Evolutionary conservation across 305 asterid genomes (phyloP).

Genomic region (Fraxinus baroniana): DNA sequence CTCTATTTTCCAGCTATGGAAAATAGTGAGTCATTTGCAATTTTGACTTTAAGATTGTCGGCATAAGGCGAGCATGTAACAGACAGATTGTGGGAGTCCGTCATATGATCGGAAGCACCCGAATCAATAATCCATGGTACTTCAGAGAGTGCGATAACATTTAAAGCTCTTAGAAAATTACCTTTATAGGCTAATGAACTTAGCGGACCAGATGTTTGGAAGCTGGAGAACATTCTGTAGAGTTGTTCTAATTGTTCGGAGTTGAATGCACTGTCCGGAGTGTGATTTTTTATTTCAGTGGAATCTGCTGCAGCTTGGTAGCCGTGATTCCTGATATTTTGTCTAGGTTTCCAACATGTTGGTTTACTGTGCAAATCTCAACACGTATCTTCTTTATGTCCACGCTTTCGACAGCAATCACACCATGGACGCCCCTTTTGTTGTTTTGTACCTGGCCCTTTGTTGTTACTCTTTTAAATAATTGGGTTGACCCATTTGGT

Average conservation of each 20-base stretch:
- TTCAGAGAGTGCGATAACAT: neutral
- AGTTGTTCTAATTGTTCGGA: neutral
- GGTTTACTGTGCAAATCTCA: neutral
- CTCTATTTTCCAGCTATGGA: neutral
- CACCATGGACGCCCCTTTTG: neutral
- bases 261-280: neutral
- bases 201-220: neutral
- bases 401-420: neutral
- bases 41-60: neutral
- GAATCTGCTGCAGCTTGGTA: neutral
- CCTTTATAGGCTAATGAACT: neutral
- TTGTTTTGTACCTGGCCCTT: neutral
- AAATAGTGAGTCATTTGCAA: neutral
- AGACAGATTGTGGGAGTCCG: neutral
- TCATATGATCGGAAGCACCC: neutral
- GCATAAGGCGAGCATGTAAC: neutral
- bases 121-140: neutral
- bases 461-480: neutral
- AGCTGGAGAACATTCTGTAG: neutral
- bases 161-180: neutral
- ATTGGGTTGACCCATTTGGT: neutral
- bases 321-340: neutral
- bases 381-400: neutral
- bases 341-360: neutral
- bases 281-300: neutral